phyloP scores from a whole-genome alignment of 2,329 filamentous ascomycete species.

The Penicillium sp. region DNA sequence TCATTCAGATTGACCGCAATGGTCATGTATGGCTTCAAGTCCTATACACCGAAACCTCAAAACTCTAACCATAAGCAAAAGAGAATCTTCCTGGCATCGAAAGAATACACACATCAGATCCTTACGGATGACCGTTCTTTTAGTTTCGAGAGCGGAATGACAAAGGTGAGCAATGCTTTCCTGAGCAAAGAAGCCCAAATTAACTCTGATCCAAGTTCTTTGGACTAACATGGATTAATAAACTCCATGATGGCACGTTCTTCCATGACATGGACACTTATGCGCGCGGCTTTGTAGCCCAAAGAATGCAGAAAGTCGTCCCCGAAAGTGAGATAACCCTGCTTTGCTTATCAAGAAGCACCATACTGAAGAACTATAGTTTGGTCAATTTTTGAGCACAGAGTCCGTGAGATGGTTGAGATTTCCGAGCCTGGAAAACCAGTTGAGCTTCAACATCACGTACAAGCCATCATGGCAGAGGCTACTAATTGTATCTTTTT shows the following conservation, averaged over 20 bases:
- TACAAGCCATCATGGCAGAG: constrained; percentile 1
- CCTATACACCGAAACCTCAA: not conserved
- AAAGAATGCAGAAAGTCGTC: not conserved
- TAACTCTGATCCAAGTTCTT: not conserved
- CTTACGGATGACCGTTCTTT: not conserved
- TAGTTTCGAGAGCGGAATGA: not conserved
- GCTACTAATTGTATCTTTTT: not conserved
- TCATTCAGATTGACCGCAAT: not conserved
- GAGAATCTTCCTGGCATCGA: not conserved
- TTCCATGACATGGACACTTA: constrained; percentile 1
- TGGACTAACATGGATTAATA: not conserved
- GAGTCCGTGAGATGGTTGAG: not conserved
- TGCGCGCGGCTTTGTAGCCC: not conserved
- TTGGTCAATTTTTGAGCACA: not conserved
- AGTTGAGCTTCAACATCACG: not conserved
- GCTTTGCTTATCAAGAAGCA: no score
- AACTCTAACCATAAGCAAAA: not conserved
- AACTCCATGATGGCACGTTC: not conserved
- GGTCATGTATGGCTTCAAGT: not conserved
- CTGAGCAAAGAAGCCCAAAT: not conserved
- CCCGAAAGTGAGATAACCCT: not conserved
- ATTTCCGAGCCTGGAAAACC: not conserved
- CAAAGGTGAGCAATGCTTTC: not conserved
- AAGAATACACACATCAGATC: not conserved
- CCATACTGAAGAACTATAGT: not conserved